phyloP scores from a whole-genome alignment of 495 filamentous ascomycete genomes.

The Trichoderma orchidacearum region DNA sequence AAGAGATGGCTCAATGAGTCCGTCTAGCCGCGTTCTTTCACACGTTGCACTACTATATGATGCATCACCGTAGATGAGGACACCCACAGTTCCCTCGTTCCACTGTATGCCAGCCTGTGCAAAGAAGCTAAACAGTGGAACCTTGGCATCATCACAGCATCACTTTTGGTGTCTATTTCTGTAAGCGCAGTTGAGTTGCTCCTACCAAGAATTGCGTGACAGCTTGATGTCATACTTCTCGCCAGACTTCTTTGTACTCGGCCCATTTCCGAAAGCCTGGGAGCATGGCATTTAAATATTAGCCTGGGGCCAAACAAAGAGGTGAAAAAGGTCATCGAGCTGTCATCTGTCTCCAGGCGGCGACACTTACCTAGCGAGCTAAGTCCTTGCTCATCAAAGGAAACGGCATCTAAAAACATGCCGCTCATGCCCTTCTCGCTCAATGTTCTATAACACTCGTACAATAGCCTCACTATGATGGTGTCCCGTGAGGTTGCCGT shows the following conservation, averaged over 20 bases:
- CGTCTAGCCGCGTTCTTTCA: neutral
- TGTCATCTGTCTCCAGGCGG: neutral
- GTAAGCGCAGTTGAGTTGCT: neutral
- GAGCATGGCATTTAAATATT: neutral
- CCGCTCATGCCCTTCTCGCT: constrained; percentile 23
- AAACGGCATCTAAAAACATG: constrained; percentile 31
- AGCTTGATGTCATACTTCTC: constrained; percentile 11
- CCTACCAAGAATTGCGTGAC: neutral
- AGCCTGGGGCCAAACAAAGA: neutral
- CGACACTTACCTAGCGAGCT: constrained; percentile 26
- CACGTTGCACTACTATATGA: too few species aligned
- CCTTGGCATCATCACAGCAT: too few species aligned
- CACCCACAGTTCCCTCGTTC: too few species aligned
- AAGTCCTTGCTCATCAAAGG: constrained; percentile 28
- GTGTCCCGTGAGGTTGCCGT: constrained; percentile 23
- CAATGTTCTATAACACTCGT: constrained; percentile 25
- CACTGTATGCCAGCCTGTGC: too few species aligned
- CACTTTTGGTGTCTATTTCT: too few species aligned
- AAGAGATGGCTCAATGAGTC: neutral
- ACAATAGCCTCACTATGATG: constrained; percentile 31
- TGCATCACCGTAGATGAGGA: too few species aligned
- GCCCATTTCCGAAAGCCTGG: constrained; percentile 37
- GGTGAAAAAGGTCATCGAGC: neutral
- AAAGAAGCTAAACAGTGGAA: too few species aligned
- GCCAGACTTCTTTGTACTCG: constrained; percentile 33